Percentiles rank a stretch among this genome's conserved stretches.
phyloP scores from a whole-genome alignment of 495 filamentous ascomycete genomes.

The Aspergillus leporis region DNA sequence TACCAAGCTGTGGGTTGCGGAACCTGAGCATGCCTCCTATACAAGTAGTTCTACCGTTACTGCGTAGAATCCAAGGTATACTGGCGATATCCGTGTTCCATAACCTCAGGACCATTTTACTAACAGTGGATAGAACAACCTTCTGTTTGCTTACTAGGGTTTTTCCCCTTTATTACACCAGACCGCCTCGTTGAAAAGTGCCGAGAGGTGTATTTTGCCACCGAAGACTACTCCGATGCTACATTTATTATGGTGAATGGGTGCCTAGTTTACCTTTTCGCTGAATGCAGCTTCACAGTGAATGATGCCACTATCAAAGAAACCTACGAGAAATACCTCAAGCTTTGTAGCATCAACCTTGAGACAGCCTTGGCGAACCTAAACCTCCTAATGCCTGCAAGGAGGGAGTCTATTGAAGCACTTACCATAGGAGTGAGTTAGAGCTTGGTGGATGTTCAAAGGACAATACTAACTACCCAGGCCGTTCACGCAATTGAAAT shows the following conservation, averaged over 20 bases:
- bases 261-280: conserved; percentile 57
- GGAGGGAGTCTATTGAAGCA: conserved; percentile 58
- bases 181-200: conserved; percentile 60
- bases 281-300: conserved; percentile 43
- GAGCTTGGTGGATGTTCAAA: background rate
- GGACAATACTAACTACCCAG: conserved; percentile 18
- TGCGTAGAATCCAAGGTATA: conserved; percentile 52
- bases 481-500: conserved; percentile 60
- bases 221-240: conserved; percentile 55
- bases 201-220: conserved; percentile 58
- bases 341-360: conserved; percentile 56
- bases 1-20: conserved; percentile 40
- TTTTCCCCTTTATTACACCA: conserved; percentile 43
- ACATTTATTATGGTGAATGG: conserved; percentile 58
- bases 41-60: conserved; percentile 47
- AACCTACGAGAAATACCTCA: conserved; percentile 41
- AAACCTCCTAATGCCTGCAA: conserved; percentile 58
- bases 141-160: conserved; percentile 27
- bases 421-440: conserved; percentile 56
- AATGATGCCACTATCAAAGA: conserved; percentile 27
- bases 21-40: conserved; percentile 59
- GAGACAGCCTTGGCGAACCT: conserved; percentile 59
- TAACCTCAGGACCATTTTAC: background rate
- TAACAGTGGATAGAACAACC: conserved; percentile 23
- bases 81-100: background rate